These are phyloP conservation scores for Aspergillus costaricaensis DNA, from an alignment of 2,329 filamentous ascomycete species.

Conservation along the genomic window DNA sequence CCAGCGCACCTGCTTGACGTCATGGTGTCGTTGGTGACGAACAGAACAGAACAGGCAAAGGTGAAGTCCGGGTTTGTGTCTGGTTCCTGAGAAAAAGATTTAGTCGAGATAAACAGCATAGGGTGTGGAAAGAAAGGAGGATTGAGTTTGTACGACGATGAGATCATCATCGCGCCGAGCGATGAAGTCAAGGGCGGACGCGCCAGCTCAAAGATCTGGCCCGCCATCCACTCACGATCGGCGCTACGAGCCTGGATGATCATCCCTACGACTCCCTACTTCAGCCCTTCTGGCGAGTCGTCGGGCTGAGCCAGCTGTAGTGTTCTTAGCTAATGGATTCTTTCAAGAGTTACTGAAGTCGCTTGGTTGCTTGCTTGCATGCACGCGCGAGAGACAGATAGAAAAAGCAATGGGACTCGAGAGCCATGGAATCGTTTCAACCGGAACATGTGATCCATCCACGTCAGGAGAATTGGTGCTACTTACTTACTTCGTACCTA, in stretches of 20 bases:
- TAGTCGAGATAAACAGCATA: neutral
- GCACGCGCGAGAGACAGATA: neutral
- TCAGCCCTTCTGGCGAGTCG: no score
- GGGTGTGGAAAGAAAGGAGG: neutral
- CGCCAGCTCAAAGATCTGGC: slow-evolving; percentile 1
- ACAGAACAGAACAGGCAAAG: neutral
- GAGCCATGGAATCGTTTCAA: neutral
- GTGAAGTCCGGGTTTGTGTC: neutral
- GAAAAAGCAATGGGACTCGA: neutral
- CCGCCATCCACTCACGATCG: neutral
- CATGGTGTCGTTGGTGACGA: slow-evolving; percentile 11
- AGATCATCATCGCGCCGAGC: neutral
- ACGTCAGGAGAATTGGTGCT: neutral
- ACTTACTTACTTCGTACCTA: no score
- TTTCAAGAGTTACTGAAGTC: no score
- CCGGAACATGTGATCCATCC: neutral
- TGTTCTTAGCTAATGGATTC: no score
- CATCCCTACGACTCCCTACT: neutral
- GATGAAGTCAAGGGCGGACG: neutral
- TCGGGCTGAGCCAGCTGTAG: no score
- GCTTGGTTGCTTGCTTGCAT: no score
- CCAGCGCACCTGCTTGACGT: slow-evolving; percentile 10
- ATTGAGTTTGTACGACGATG: slow-evolving; percentile 1
- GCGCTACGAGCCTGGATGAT: neutral
- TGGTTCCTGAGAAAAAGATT: no score